Base-by-base conservation (phyloP, 441 rosid genomes). In the Adansonia grandidieri region DNA sequence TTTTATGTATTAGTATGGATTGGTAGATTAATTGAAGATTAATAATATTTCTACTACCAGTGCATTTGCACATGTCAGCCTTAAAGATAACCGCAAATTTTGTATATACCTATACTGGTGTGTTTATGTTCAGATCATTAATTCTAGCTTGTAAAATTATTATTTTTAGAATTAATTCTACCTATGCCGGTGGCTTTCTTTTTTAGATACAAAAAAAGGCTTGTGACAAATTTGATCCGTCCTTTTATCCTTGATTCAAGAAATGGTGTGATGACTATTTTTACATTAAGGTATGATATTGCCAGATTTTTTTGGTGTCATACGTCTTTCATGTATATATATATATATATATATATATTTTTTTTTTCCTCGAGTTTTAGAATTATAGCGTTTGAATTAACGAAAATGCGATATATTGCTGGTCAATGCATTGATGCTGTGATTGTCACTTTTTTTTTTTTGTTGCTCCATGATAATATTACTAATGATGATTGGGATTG, bases 251-350 rank as follows among this genome's bases (percentile, higher is more conserved):
- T 37, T 89, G 89, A 51, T 96, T 96, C 88, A 94, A 96, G 82
- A 93, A 96, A 84, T 96, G 99, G 96, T 96, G 98, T 24, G 99
- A 96, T 82, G 97, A 96, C 84, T 94, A 96, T 84, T 94, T 96
- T 79, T 96, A 87, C 77, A 89, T 96, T 71, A 93, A 91, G 97
- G 98, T 96, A 79, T 58, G 70, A n/a, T 53, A 24, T 63, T 69
- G 32, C 65, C 40, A 6, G 57, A 71, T 37, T 3, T 74, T 71
- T 65, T 1, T 0, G n/a, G 20, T 28, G 7, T 69, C 40, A 5
- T 57, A 5, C 24, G 4, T 80, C 45, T 24, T 73, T 37, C 6
- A 4, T 64, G 40, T 32, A 0, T 32, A 5, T 32, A 0, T 32
- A 0, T 32, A 2, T 32, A 2, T 32, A 3, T 32, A 3, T 32